Evolutionary conservation across 2,329 filamentous ascomycete species (phyloP), one percentile per base, ranked within the genome.

Genomic region (Arthrobotrys musiformis): DNA sequence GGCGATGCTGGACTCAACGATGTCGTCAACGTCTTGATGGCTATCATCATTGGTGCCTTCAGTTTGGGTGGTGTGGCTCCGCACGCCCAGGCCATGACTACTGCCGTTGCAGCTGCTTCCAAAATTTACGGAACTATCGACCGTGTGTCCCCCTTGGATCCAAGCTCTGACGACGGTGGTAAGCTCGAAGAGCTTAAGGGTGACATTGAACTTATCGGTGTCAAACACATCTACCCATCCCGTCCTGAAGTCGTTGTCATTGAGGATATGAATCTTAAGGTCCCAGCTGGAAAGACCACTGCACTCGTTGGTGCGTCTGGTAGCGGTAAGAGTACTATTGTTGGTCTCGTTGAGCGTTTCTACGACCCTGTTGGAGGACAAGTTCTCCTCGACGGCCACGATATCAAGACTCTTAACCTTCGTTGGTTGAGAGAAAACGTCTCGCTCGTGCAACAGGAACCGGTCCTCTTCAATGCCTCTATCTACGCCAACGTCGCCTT

Each of bases 41-140:
- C 93, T 37, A 90, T 97, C 81, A 62, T 98, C 87, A 94, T 97
- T 75, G 95, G 94, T 64, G 79, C 79, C 54, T 2, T 97, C 84
- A 92, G 93, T 70, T 86, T 99, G 35, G 93, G 94, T 52, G 96
- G 95, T 80, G 90, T 97, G 35, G 90, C 91, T 0, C 93, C 95
- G 0, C 93, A 97, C 81, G 84, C 91, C 2, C 93, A 97, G 83
- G 92, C 94, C 33, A 97, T 98, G 81, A 92, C 91, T 1, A 93
- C 90, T 13, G 92, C 90, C 42, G 85, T 96, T 4, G 92, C 93
- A 33, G 94, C 95, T 1, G 93, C 93, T 2, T 88, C 89, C 68
- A 98, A 98, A 85, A 97, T 99, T 79, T 97, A 91, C 85, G 92
- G 90, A 82, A 97, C 94, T 1, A 98, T 98, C 80, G 94, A 98